Percentiles rank a stretch among this genome's conserved stretches.
Conservation (phyloP, 176 grass and related monocot species). For the Oryza officinalis region DNA sequence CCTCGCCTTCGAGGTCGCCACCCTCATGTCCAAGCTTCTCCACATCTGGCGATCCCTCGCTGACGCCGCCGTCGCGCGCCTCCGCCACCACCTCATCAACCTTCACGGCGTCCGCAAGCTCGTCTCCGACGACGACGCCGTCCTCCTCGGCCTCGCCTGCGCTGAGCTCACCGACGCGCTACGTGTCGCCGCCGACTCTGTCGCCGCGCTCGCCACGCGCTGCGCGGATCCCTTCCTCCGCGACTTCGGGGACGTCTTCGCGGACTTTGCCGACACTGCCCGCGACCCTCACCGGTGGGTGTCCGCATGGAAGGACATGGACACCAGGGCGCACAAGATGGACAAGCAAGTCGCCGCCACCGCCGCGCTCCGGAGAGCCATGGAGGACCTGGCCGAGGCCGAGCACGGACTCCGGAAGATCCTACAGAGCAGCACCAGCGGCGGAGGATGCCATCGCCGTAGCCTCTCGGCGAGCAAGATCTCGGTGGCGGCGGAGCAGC, state of each 20-base stretch:
- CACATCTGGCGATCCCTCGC: constrained; percentile 62
- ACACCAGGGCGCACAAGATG: constrained; percentile 61
- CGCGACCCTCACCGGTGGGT: constrained; percentile 66
- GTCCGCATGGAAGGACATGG: constrained; percentile 75
- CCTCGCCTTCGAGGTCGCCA: constrained; percentile 75
- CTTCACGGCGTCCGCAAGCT: constrained; percentile 68
- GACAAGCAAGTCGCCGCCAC: constrained; percentile 53
- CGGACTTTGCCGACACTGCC: constrained; percentile 57
- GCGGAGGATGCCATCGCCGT: constrained; percentile 29
- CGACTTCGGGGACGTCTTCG: constrained; percentile 46
- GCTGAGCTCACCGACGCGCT: constrained; percentile 74
- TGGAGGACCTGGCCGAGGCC: constrained; percentile 66
- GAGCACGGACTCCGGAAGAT: constrained; percentile 73
- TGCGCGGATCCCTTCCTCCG: constrained; percentile 56
- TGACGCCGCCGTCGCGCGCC: constrained; percentile 58
- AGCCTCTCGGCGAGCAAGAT: constrained; percentile 61
- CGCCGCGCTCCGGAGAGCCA: constrained; percentile 55
- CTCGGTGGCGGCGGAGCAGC: constrained; percentile 58
- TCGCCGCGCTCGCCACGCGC: constrained; percentile 45
- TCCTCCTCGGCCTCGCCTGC: constrained; percentile 65
- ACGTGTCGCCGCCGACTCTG: constrained; percentile 45
- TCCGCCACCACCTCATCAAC: constrained; percentile 54
- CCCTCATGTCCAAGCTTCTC: constrained; percentile 77
- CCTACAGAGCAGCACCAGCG: constrained; percentile 30
- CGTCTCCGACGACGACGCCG: constrained; percentile 72